Percentiles rank a stretch among this genome's conserved stretches.
Conservation (phyloP, 2,329 filamentous ascomycete genomes). For the Rhynchosporium graminicola region DNA sequence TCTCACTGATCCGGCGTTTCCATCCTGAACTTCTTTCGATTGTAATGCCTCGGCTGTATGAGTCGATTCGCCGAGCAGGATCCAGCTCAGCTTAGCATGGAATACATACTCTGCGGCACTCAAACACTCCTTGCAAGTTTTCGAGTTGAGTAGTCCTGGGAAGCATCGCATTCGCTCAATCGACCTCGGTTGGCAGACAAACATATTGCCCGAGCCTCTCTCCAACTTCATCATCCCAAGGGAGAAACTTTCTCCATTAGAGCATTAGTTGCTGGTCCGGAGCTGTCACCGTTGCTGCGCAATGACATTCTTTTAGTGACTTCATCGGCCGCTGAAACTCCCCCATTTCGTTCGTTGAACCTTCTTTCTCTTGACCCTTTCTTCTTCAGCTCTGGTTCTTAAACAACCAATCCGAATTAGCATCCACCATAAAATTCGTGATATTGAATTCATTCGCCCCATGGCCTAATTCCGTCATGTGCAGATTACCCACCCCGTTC, state of each 20-base stretch:
- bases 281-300: not conserved
- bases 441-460: conserved; percentile 67
- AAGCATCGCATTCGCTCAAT: not conserved
- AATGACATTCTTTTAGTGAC: not conserved
- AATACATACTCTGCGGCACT: not conserved
- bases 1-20: not conserved
- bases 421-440: conserved; percentile 75
- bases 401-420: conserved; percentile 73
- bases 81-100: not conserved
- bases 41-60: too few relatives aligned
- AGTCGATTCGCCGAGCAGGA: not conserved
- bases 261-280: conserved; percentile 3
- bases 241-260: not conserved
- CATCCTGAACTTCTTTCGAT: too few relatives aligned
- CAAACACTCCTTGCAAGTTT: not conserved
- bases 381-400: conserved; percentile 46
- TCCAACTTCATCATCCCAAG: conserved; percentile 1
- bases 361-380: not conserved
- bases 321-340: not conserved
- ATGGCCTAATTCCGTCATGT: conserved; percentile 38
- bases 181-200: not conserved
- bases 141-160: too few relatives aligned
- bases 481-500: conserved; percentile 34
- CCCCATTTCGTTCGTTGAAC: conserved; percentile 1
- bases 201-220: conserved; percentile 1